These are phyloP conservation scores for Metschnikowia lochheadii DNA, from an alignment of 805 yeast genomes.

Conservation along the genomic window DNA sequence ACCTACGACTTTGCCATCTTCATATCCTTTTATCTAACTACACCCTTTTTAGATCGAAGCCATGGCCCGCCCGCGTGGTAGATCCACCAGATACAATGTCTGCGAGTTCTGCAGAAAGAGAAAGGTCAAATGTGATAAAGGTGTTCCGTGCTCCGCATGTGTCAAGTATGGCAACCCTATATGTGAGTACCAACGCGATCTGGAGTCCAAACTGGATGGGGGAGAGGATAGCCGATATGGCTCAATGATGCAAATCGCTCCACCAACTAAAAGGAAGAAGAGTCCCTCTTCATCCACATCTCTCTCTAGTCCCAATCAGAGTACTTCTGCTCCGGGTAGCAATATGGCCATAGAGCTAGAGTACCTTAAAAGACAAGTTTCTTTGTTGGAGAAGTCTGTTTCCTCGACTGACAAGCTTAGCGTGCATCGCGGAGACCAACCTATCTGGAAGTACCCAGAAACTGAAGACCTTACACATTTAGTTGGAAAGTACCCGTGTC, in stretches of 20 bases:
- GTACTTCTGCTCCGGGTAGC: background rate
- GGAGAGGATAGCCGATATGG: conserved; percentile 6
- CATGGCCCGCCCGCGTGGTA: conserved; percentile 5
- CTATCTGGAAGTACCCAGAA: conserved; percentile 7
- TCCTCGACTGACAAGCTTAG: background rate
- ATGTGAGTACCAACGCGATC: conserved; percentile 27
- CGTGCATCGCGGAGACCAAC: background rate
- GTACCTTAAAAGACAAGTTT: conserved; percentile 18
- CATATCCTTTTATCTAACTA: too few relatives aligned
- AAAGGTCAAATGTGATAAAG: conserved; percentile 23
- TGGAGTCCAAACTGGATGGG: background rate
- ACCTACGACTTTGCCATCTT: background rate
- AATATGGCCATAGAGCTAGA: conserved; percentile 19
- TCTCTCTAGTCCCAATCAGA: background rate
- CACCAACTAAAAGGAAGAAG: background rate
- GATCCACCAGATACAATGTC: conserved; percentile 9
- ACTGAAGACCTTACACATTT: conserved; percentile 5
- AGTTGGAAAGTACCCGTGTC: conserved; percentile 15
- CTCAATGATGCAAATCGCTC: conserved; percentile 6
- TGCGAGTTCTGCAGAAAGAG: conserved; percentile 22
- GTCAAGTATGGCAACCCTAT: conserved; percentile 22
- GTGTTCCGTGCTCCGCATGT: conserved; percentile 29
- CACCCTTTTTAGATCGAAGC: background rate
- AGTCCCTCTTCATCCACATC: background rate
- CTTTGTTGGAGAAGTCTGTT: conserved; percentile 19